These are phyloP conservation scores for Pseudogymnoascus sp. DNA, from an alignment of 2,329 filamentous ascomycete genomes.

Conservation along the genomic window DNA sequence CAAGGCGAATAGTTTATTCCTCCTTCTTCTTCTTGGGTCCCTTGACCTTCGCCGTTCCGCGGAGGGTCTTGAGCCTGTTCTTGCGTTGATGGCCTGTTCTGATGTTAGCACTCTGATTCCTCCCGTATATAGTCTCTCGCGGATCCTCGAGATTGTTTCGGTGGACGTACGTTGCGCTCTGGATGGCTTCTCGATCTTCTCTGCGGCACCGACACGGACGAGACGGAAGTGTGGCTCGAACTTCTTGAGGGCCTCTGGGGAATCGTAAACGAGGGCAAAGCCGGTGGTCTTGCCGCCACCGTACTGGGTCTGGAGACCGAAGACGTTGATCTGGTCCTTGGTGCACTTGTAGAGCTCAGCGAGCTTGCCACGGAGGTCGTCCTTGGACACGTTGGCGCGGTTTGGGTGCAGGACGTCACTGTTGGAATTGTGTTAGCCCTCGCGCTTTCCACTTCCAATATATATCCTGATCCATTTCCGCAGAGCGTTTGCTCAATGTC, in stretches of 20 bases:
- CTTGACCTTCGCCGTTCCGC: conserved; percentile 97
- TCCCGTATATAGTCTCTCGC: background rate
- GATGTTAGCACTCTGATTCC: background rate
- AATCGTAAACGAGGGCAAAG: conserved; percentile 98
- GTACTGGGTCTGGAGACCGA: conserved; percentile 96
- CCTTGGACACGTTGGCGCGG: conserved; percentile 97
- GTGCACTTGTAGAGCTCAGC: conserved; percentile 93
- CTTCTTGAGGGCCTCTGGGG: conserved; percentile 97
- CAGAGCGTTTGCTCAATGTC: conserved; percentile 2
- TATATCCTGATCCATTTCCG: conserved; percentile 11
- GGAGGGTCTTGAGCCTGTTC: conserved; percentile 98
- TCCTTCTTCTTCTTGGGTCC: conserved; percentile 91
- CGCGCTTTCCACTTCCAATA: conserved; percentile 11
- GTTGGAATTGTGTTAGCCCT: conserved; percentile 18
- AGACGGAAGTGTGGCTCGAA: conserved; percentile 98
- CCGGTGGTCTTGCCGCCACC: conserved; percentile 99
- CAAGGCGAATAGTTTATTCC: conserved; percentile 51
- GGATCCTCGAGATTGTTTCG: background rate
- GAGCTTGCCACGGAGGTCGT: conserved; percentile 94
- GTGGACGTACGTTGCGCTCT: conserved; percentile 93
- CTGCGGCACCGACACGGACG: conserved; percentile 82
- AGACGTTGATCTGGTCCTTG: conserved; percentile 96
- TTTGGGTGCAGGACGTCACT: conserved; percentile 99
- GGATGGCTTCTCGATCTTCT: conserved; percentile 93
- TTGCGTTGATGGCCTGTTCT: conserved; percentile 97